These are phyloP conservation scores for Straminergon stramineum DNA, from an alignment of 225 moss, liverwort and hornwort genomes.

Conservation along the genomic window DNA sequence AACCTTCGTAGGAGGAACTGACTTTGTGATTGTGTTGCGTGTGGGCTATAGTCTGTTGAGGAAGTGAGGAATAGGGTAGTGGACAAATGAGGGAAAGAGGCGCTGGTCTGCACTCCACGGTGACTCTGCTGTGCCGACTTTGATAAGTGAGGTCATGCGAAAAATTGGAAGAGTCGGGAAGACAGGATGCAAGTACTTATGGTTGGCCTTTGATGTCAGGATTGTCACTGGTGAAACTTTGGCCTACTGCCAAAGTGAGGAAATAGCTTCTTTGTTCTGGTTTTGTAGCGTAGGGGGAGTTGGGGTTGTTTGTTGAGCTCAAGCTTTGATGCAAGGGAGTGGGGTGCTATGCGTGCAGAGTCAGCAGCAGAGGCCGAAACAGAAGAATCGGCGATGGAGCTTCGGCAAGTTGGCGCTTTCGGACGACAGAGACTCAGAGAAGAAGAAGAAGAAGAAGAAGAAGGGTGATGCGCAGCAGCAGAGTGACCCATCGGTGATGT, in stretches of 20 bases:
- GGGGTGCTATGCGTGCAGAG: not conserved
- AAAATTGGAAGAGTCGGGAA: not conserved
- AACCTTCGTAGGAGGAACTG: not conserved
- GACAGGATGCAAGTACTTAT: not conserved
- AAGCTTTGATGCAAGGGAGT: not conserved
- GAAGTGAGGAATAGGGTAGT: not conserved
- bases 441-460: slow-evolving; percentile 64
- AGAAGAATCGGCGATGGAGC: slow-evolving; percentile 77
- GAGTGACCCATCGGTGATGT: slow-evolving; percentile 15
- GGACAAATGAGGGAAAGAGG: not conserved
- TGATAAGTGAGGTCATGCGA: not conserved
- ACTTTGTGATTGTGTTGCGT: not conserved
- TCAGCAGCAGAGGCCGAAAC: slow-evolving; percentile 56
- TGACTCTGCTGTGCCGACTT: not conserved
- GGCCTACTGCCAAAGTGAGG: not conserved
- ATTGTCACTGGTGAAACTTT: not conserved
- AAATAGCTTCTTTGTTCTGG: not conserved
- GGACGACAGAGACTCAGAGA: slow-evolving; percentile 51
- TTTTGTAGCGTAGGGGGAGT: not conserved
- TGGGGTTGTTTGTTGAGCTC: not conserved
- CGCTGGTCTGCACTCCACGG: not conserved
- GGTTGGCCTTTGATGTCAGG: not conserved
- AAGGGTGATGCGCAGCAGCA: slow-evolving; percentile 34
- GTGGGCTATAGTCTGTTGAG: not conserved
- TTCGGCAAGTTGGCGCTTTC: slow-evolving; percentile 62